These are phyloP conservation scores for Cenococcum geophilum DNA, from an alignment of 495 filamentous ascomycete species.

Conservation along the genomic window DNA sequence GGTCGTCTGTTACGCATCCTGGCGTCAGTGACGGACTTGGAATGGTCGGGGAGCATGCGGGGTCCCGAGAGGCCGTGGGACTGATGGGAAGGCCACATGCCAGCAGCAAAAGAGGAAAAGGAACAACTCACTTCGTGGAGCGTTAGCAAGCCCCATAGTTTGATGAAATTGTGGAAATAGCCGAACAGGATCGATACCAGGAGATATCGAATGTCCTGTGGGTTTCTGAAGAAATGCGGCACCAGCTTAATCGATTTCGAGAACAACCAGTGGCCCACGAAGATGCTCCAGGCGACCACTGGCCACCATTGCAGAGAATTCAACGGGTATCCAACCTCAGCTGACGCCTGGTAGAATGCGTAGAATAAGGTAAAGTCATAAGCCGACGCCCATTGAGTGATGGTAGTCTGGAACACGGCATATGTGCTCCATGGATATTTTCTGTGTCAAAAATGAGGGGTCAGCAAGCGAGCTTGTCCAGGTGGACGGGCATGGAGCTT, in stretches of 20 bases:
- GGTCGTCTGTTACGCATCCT: slow-evolving; percentile 47
- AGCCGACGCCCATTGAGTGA: slow-evolving; percentile 54
- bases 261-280: slow-evolving; percentile 39
- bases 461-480: slow-evolving; percentile 7
- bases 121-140: slow-evolving; percentile 39
- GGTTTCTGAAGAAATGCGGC: slow-evolving; percentile 52
- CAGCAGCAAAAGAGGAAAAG: neutral
- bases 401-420: slow-evolving; percentile 53
- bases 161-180: slow-evolving; percentile 58
- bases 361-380: slow-evolving; percentile 48
- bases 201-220: slow-evolving; percentile 50
- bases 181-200: slow-evolving; percentile 52
- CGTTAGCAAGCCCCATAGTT: slow-evolving; percentile 56
- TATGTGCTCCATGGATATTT: slow-evolving; percentile 57
- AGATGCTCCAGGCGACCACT: slow-evolving; percentile 19
- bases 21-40: neutral
- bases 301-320: neutral
- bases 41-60: neutral
- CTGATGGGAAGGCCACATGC: neutral
- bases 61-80: neutral
- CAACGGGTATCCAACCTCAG: slow-evolving; percentile 31
- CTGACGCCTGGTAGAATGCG: slow-evolving; percentile 22
- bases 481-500: slow-evolving; percentile 8
- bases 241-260: slow-evolving; percentile 58
- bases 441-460: slow-evolving; percentile 25